phyloP scores from a whole-genome alignment of 2,329 filamentous ascomycete species.

The Trichoderma sp. region DNA sequence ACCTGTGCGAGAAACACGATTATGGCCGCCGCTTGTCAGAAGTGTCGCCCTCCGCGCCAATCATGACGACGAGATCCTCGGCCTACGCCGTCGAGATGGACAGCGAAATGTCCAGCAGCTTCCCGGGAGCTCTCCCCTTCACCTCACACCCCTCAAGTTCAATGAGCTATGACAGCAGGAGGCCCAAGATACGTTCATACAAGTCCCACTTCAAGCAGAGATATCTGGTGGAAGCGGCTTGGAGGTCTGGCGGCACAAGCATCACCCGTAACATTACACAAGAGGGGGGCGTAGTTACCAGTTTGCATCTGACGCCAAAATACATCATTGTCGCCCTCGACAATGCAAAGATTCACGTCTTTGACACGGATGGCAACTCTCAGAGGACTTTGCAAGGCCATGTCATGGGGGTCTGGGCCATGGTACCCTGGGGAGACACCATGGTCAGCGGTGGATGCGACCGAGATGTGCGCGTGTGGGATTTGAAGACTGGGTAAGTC shows the following conservation, averaged over 20 bases:
- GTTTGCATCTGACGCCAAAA: slow-evolving; percentile 86
- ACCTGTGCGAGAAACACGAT: slow-evolving; percentile 91
- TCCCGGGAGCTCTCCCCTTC: slow-evolving; percentile 43
- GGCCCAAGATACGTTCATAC: slow-evolving; percentile 75
- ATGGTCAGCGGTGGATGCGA: slow-evolving; percentile 96
- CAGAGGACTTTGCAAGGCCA: slow-evolving; percentile 90
- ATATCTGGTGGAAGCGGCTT: slow-evolving; percentile 95
- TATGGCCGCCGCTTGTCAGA: slow-evolving; percentile 64
- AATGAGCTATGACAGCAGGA: slow-evolving; percentile 55
- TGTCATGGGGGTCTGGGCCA: slow-evolving; percentile 99
- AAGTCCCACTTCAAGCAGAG: slow-evolving; percentile 97
- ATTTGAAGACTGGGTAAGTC: slow-evolving; percentile 83
- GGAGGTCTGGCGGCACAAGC: slow-evolving; percentile 85
- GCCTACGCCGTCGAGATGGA: slow-evolving; percentile 32
- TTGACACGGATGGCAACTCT: slow-evolving; percentile 84
- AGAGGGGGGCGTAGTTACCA: slow-evolving; percentile 95
- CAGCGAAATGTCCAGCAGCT: slow-evolving; percentile 39
- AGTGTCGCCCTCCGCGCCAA: slow-evolving; percentile 38
- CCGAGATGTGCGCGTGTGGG: slow-evolving; percentile 94
- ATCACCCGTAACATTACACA: slow-evolving; percentile 87
- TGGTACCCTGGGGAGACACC: slow-evolving; percentile 96
- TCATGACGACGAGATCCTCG: slow-evolving; percentile 31
- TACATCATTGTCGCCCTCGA: slow-evolving; percentile 98
- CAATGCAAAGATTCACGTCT: slow-evolving; percentile 98
- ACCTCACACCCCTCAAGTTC: slow-evolving; percentile 38